Base-by-base conservation (phyloP, 257 asterid species). In the Ilex aquifolium region DNA sequence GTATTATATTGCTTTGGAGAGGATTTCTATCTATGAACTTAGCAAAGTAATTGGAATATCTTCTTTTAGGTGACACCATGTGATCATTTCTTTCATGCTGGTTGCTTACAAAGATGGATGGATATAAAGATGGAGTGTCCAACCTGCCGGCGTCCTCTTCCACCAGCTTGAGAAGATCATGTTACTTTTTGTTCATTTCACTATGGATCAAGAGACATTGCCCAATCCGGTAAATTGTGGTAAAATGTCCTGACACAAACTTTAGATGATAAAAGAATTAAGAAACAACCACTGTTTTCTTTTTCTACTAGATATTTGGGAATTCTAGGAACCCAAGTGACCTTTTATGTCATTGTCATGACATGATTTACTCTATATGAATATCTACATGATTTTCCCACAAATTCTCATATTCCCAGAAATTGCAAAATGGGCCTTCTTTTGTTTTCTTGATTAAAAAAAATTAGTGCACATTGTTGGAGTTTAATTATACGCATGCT, bases 111-210 rank as follows among this genome's bases (percentile, higher is more conserved):
- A 72, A 82, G 96, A 80, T 92, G 99, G 99, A 89, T 92, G 99
- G 99, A 92, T 81, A 81, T 92, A 62, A 92, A 92, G 79, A 89
- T 92, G 99, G 99, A 92, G 80, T 92, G 99, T 76, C 99, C 99
- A 14, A 92, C 97, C 27, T 92, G 97, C 67, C 88, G 97, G 1
- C 91, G 99, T 21, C 78, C 96, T 40, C 99, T 92, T 65, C 97
- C 99, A 11, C 95, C 99, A 3, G 84, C 96, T 13, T 92, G 65
- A 85, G 72, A 63, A 46, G 61, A 66, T 62, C 70, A 68, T 61
- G 69, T 63, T 66, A 56, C 64, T 61, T 65, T 63, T 56, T 57
- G 58, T 66, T 64, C 56, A 13, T 59, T 32, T 59, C 59, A 32
- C 30, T 58, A 21, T 57, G 44, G 51, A 69, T 72, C 48, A 48